These are phyloP conservation scores for Hemerocallis citrina DNA, from an alignment of 106 monocot genomes.

Conservation along the genomic window DNA sequence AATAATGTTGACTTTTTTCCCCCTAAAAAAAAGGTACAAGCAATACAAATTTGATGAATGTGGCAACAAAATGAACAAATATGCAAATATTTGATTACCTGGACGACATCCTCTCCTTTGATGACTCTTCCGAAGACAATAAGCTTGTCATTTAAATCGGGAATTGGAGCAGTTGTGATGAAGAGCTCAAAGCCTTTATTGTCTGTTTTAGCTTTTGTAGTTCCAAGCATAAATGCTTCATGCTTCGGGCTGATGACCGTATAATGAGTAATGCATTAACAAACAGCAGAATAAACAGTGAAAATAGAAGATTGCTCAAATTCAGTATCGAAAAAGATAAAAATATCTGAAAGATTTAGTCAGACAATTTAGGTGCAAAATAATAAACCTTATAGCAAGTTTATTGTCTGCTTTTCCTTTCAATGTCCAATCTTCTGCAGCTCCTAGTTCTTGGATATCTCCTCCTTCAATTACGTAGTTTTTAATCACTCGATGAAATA, in stretches of 20 bases:
- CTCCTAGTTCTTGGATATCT: conserved; percentile 43
- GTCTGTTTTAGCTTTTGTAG: conserved; percentile 41
- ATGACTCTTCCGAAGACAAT: conserved; percentile 85
- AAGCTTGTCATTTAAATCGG: conserved; percentile 86
- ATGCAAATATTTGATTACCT: conserved; percentile 32
- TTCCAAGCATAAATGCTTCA: conserved; percentile 98
- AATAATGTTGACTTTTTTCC: background rate
- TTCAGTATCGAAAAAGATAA: background rate
- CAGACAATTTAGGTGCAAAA: background rate
- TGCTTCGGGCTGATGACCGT: conserved; percentile 66
- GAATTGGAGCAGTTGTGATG: conserved; percentile 94
- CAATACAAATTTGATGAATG: background rate
- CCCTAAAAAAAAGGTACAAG: background rate
- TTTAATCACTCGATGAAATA: conserved; percentile 81
- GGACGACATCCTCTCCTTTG: conserved; percentile 91
- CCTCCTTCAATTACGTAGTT: conserved; percentile 96
- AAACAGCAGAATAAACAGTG: background rate
- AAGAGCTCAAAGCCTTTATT: conserved; percentile 80
- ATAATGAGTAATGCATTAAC: background rate
- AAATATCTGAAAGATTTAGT: background rate
- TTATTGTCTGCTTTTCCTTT: conserved; percentile 60
- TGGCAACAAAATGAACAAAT: background rate
- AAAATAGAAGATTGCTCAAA: background rate
- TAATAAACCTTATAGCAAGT: conserved; percentile 49
- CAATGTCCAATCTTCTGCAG: conserved; percentile 74